Conservation (phyloP, 2,329 filamentous ascomycete genomes). For the Xylogone sp. region DNA sequence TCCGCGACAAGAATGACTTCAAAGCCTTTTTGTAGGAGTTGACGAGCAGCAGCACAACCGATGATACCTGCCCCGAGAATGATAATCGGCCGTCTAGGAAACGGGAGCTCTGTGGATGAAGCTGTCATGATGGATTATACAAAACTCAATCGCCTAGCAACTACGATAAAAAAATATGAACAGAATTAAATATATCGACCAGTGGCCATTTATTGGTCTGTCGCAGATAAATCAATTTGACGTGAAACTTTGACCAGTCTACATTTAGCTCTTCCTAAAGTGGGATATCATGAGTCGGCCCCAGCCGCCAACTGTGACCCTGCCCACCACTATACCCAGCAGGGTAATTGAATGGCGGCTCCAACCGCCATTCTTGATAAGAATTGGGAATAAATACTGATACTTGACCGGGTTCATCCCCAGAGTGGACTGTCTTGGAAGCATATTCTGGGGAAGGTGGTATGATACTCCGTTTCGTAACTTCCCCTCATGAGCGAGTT, state of each 20-base stretch:
- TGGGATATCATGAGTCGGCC: not conserved
- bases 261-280: not conserved
- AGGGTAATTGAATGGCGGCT: no score
- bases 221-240: not conserved
- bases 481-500: no score
- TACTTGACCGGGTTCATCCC: no score
- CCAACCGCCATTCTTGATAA: no score
- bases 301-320: not conserved
- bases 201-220: not conserved
- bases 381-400: no score
- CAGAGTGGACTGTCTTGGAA: no score
- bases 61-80: conserved; percentile 36
- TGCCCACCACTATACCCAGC: not conserved
- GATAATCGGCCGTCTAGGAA: conserved; percentile 30
- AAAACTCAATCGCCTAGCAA: not conserved
- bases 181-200: not conserved
- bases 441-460: no score
- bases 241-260: not conserved
- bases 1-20: conserved; percentile 31
- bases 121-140: not conserved
- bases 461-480: no score
- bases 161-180: not conserved
- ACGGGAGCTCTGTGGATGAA: conserved; percentile 13
- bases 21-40: conserved; percentile 31
- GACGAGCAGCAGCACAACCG: conserved; percentile 32